Conservation (phyloP, 192 early-diverging fungal genomes). For the Ramicandelaber brevisporus region DNA sequence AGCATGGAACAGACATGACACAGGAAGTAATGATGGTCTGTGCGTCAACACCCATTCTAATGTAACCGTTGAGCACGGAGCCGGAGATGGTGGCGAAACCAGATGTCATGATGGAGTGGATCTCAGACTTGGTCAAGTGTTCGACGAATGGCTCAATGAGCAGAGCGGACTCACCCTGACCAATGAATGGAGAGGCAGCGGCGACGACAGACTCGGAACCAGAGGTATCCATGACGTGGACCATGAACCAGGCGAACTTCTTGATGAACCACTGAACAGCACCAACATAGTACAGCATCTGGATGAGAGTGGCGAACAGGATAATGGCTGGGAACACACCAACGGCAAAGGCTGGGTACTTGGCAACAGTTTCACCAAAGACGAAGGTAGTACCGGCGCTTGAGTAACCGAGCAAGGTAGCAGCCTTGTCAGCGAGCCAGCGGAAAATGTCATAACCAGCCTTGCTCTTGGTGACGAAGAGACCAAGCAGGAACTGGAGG, state of each 20-base stretch:
- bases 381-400: conserved; percentile 41
- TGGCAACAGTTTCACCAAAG: conserved; percentile 21
- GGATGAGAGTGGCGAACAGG: conserved; percentile 70
- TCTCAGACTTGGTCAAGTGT: conserved; percentile 60
- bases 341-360: conserved; percentile 27
- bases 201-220: conserved; percentile 67
- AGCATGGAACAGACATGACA: conserved; percentile 76
- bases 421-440: conserved; percentile 27
- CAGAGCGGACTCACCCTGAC: conserved; percentile 57
- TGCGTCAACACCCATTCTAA: conserved; percentile 33
- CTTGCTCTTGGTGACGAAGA: conserved; percentile 46
- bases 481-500: conserved; percentile 51
- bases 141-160: conserved; percentile 57
- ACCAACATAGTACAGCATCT: conserved; percentile 59
- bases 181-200: conserved; percentile 63
- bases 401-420: conserved; percentile 36
- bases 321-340: conserved; percentile 60
- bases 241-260: conserved; percentile 31
- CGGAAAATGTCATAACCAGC: conserved; percentile 48
- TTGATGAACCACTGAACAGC: conserved; percentile 55
- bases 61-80: conserved; percentile 50
- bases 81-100: conserved; percentile 82
- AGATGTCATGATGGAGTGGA: conserved; percentile 67
- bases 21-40: conserved; percentile 54
- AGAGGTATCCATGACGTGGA: conserved; percentile 41